Base-by-base conservation (phyloP, 345 rosid genomes). In the Pelargonium nanum region DNA sequence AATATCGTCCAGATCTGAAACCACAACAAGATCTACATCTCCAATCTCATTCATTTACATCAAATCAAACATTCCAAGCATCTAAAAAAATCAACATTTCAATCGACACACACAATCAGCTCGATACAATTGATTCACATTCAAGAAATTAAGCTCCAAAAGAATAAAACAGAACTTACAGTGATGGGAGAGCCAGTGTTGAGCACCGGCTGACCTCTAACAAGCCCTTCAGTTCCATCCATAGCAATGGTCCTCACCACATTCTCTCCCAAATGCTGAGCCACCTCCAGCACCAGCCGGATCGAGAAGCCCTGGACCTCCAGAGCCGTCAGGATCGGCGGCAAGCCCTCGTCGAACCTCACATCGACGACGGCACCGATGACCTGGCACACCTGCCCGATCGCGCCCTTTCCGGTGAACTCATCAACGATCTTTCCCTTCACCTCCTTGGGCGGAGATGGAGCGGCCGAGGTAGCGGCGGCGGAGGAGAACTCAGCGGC, bases 301-400 rank as follows among this genome's bases (percentile, higher is more conserved):
- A 84, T 70, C 32, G 93, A 78, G 54, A 85, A 62, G 57, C 78
- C 90, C 65, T 68, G 71, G 24, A 93, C 97, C 81, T 93, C 99
- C 19, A 93, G 86, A 19, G 99, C 90, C 10, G 99, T 93, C 85
- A 89, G 71, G 65, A 93, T 93, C 66, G 99, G 97, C 26, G 99
- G 99, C 67, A 93, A 64, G 0, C 99, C 99, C 56, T 89, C 99
- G 0, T 85, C 78, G 65, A 89, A 89, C 55, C 93, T 75, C 4
- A 93, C 99, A 72, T 93, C 99, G 2, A 87, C 95, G 19, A 93
- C 96, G 62, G 97, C 99, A 57, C 99, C 99, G 56, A 89, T 89
- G 60, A 93, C 96, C 75, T 89, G 99, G 55, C 96, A 93, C 0
- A 93, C 94, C 57, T 81, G 77, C 28, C 99, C 99, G 76, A 93